phyloP scores from a whole-genome alignment of 1,139 yeast species.

The Pneumocystis carinii region DNA sequence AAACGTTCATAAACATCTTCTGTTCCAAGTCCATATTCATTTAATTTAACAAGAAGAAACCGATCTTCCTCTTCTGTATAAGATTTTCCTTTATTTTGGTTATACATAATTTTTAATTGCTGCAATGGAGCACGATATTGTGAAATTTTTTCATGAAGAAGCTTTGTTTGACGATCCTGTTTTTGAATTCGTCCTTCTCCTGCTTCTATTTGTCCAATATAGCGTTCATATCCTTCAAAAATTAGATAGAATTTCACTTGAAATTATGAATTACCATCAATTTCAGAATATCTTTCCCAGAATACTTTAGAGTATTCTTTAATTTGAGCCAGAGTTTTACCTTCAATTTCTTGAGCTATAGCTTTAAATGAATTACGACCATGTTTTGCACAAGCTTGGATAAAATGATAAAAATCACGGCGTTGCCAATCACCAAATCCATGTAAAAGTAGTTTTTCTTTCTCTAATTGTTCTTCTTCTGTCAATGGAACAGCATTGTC shows the following conservation, averaged over 20 bases:
- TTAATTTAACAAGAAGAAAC: conserved; percentile 55
- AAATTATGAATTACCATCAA: conserved; percentile 40
- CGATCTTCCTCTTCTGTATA: conserved; percentile 81
- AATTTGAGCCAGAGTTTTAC: conserved; percentile 57
- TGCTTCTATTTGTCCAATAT: conserved; percentile 67
- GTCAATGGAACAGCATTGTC: conserved; percentile 59
- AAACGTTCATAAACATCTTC: conserved; percentile 60
- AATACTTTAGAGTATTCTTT: conserved; percentile 51
- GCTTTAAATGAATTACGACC: conserved; percentile 52
- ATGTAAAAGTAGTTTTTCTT: conserved; percentile 42
- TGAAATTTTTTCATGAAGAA: conserved; percentile 50
- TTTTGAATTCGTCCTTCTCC: conserved; percentile 71
- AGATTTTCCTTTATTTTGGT: conserved; percentile 65
- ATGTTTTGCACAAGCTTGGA: conserved; percentile 64
- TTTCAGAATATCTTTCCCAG: conserved; percentile 55
- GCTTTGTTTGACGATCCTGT: conserved; percentile 46
- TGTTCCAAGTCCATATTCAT: conserved; percentile 60
- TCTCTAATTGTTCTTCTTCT: conserved; percentile 54
- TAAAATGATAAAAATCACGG: conserved; percentile 74
- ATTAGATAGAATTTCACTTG: not conserved
- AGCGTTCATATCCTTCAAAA: conserved; percentile 42
- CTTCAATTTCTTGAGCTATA: conserved; percentile 49
- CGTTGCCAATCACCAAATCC: conserved; percentile 75
- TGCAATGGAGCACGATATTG: conserved; percentile 55
- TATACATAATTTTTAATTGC: conserved; percentile 62